Evolutionary conservation across 306 rosid species (phyloP).

Genomic region (Quillaja saponaria): DNA sequence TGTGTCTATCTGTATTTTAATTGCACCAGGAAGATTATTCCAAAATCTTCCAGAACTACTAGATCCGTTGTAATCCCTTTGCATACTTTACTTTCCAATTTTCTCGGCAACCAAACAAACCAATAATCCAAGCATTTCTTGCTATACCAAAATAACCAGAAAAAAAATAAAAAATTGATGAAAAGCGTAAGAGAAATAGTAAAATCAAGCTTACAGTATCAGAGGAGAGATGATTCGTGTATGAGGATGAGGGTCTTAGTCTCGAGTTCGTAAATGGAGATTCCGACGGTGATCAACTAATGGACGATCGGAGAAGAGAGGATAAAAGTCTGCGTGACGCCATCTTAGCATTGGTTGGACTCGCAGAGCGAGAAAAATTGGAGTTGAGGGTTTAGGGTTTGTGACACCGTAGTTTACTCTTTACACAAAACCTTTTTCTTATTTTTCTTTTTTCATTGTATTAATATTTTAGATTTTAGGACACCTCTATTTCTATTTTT

Average conservation of each 20-base stretch:
- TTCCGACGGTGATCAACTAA: conserved; percentile 34
- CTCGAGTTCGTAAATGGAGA: conserved; percentile 23
- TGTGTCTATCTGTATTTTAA: too few species aligned
- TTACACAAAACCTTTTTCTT: too few species aligned
- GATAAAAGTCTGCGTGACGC: conserved; percentile 55
- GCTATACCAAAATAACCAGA: background rate
- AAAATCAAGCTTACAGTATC: conserved; percentile 33
- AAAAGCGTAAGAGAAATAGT: background rate
- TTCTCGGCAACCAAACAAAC: too few species aligned
- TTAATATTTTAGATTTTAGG: too few species aligned
- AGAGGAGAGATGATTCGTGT: conserved; percentile 33
- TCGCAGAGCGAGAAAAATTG: background rate
- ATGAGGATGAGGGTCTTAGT: conserved; percentile 16
- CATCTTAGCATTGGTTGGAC: conserved; percentile 10
- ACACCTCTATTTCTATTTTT: too few species aligned
- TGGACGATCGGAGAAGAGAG: conserved; percentile 50
- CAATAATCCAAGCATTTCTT: background rate
- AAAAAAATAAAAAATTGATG: too few species aligned
- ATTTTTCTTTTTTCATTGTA: too few species aligned
- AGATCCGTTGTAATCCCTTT: too few species aligned
- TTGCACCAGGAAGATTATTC: too few species aligned
- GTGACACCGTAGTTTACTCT: too few species aligned
- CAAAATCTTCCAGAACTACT: too few species aligned
- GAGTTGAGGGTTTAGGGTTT: background rate
- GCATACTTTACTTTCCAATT: too few species aligned